Evolutionary conservation across 2,329 filamentous ascomycete species (phyloP), one percentile per base, ranked within the genome.

Genomic region (Neonectria coccinea): DNA sequence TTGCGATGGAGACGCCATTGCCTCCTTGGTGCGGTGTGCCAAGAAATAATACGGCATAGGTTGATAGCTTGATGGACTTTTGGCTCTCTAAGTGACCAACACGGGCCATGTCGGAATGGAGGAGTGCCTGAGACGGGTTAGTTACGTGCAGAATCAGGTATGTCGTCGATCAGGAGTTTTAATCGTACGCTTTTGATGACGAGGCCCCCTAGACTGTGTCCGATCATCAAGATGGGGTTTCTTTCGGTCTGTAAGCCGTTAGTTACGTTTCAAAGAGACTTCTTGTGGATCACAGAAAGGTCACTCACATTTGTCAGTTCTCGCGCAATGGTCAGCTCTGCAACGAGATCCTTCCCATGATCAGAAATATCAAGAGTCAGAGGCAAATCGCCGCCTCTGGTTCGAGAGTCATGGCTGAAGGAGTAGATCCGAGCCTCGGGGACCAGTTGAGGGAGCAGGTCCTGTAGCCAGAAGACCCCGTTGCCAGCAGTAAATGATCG

Each of bases 381-480:
- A 33, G 31, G 31, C 4, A 33, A 33, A 12, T 33, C 31, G 3
- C 31, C 31, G 10, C 31, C 31, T 12, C 31, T 33, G 31, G 31
- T 33, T 33, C 31, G 31, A 33, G 31, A 33, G 10, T 33, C 31
- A 33, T 33, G 31, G 31, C 31, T 33, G 31, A 33, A 33, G 31
- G 31, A 33, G 10, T 33, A 33, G 52, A 62, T 52, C 4, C 59
- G 59, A 20, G 59, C 33, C 4, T 12, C 4, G 14, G 59, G 52
- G 6, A 56, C 7, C 11, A 56, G 33, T 12, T 16, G 18, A 0
- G 91, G 90, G 1, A 93, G 83, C 18, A 93, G 83, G 65, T 92
- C 87, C 11, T 82, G 79, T 0, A 91, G 91, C 91, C 91, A 93
- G 78, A 89, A 92, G 33, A 87, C 81, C 42, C 83, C 83, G 66